Percentiles rank a stretch among this genome's conserved stretches.
Evolutionary conservation across 768 basidiomycete genomes (phyloP).

Genomic region (Auricularia sp.): DNA sequence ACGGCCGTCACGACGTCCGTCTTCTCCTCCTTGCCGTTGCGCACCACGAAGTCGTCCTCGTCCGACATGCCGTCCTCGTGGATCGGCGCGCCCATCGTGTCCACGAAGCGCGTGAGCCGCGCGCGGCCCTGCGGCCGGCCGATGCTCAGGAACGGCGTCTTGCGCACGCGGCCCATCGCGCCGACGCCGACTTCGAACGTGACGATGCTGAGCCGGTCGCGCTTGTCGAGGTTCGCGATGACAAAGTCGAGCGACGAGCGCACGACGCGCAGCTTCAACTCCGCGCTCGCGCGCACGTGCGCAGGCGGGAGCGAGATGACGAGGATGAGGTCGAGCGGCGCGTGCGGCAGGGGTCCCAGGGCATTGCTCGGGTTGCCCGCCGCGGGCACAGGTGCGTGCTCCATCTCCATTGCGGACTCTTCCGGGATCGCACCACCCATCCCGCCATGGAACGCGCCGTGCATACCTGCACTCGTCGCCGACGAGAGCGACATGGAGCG

Average conservation of each 20-base stretch:
- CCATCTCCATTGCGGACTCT: neutral
- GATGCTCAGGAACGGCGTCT: constrained; percentile 83
- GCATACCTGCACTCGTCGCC: constrained; percentile 1
- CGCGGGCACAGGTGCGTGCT: neutral
- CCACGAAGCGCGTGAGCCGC: constrained; percentile 69
- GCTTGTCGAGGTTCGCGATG: constrained; percentile 60
- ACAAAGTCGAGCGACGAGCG: constrained; percentile 81
- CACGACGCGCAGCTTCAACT: constrained; percentile 83
- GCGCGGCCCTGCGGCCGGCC: constrained; percentile 59
- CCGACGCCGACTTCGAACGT: constrained; percentile 93
- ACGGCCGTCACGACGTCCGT: constrained; percentile 98
- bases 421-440: constrained; percentile 1
- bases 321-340: constrained; percentile 84
- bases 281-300: constrained; percentile 57
- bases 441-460: neutral
- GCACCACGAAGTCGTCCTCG: constrained; percentile 57
- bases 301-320: constrained; percentile 80
- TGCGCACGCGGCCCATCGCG: constrained; percentile 66
- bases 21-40: constrained; percentile 80
- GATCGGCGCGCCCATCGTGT: constrained; percentile 39
- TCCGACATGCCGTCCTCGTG: constrained; percentile 16
- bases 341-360: constrained; percentile 71
- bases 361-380: constrained; percentile 66
- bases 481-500: constrained; percentile 1
- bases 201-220: constrained; percentile 80